Conservation (phyloP, 2,329 filamentous ascomycete genomes). For the Fusarium hainanense region DNA sequence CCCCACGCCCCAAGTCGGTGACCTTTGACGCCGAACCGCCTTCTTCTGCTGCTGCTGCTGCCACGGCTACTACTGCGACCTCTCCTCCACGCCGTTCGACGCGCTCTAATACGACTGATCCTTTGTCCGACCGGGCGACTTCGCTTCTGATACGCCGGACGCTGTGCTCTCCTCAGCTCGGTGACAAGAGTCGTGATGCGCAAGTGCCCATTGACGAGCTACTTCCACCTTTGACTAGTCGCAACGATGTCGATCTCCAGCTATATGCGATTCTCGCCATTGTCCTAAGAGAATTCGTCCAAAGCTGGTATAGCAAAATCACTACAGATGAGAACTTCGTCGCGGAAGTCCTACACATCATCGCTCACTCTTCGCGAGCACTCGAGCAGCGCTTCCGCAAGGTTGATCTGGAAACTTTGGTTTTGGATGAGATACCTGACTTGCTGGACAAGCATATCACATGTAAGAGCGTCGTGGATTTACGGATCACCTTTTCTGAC, state of each 20-base stretch:
- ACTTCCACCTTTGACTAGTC: slow-evolving; percentile 90
- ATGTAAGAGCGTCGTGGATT: slow-evolving; percentile 63
- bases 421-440: slow-evolving; percentile 89
- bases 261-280: slow-evolving; percentile 93
- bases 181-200: slow-evolving; percentile 64
- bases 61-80: slow-evolving; percentile 22
- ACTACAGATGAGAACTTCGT: slow-evolving; percentile 91
- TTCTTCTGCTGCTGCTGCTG: slow-evolving; percentile 37
- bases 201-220: slow-evolving; percentile 77
- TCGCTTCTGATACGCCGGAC: slow-evolving; percentile 82
- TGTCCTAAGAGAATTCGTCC: slow-evolving; percentile 88
- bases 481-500: slow-evolving; percentile 29
- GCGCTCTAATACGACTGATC: slow-evolving; percentile 56
- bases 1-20: slow-evolving; percentile 41
- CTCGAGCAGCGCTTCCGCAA: slow-evolving; percentile 87
- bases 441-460: slow-evolving; percentile 82
- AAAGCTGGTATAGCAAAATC: slow-evolving; percentile 93
- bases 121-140: slow-evolving; percentile 82
- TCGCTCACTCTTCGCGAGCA: slow-evolving; percentile 90
- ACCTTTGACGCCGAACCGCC: slow-evolving; percentile 41
- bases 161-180: slow-evolving; percentile 78
- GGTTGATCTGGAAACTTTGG: slow-evolving; percentile 82
- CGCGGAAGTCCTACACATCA: slow-evolving; percentile 86
- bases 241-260: slow-evolving; percentile 92
- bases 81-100: slow-evolving; percentile 47